phyloP scores from a whole-genome alignment of 1,284 basidiomycete species.

The Fistulina hepatica region DNA sequence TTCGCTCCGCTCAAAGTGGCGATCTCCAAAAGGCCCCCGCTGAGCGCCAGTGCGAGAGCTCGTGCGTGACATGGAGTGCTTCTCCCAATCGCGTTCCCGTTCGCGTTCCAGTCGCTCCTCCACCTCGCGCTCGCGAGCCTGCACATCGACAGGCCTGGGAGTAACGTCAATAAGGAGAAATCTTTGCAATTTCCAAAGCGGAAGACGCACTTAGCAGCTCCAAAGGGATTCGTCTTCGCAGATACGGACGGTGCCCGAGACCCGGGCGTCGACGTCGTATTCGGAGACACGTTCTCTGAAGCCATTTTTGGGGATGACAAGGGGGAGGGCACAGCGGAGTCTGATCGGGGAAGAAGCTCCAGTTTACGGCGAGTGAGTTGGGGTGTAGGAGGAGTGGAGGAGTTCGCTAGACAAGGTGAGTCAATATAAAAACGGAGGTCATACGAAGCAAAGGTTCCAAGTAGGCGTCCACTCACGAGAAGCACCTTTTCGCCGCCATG shows the following conservation, averaged over 20 bases:
- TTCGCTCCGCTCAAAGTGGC: neutral
- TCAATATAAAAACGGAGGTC: slow-evolving; percentile 7
- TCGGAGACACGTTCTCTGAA: too few species aligned
- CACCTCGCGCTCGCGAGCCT: slow-evolving; percentile 67
- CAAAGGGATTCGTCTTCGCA: slow-evolving; percentile 75
- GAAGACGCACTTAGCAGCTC: slow-evolving; percentile 59
- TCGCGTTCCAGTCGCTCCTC: slow-evolving; percentile 60
- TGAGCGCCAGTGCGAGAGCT: slow-evolving; percentile 54
- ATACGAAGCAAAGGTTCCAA: slow-evolving; percentile 1
- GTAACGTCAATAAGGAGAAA: slow-evolving; percentile 8
- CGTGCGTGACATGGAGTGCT: slow-evolving; percentile 60
- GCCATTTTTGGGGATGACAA: slow-evolving; percentile 69
- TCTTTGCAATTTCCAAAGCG: too few species aligned
- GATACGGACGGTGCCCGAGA: slow-evolving; percentile 31
- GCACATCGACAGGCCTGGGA: slow-evolving; percentile 74
- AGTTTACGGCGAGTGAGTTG: slow-evolving; percentile 69
- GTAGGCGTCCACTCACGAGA: slow-evolving; percentile 51
- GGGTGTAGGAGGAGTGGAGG: slow-evolving; percentile 70
- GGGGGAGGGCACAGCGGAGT: slow-evolving; percentile 56
- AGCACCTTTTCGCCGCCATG: slow-evolving; percentile 51
- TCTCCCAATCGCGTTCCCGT: slow-evolving; percentile 43
- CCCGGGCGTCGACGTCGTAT: slow-evolving; percentile 39
- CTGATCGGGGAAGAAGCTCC: slow-evolving; percentile 71
- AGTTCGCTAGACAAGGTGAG: slow-evolving; percentile 40
- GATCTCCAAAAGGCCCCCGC: slow-evolving; percentile 24